These are phyloP conservation scores for Prunus mira DNA, from an alignment of 306 rosid genomes.

Conservation along the genomic window DNA sequence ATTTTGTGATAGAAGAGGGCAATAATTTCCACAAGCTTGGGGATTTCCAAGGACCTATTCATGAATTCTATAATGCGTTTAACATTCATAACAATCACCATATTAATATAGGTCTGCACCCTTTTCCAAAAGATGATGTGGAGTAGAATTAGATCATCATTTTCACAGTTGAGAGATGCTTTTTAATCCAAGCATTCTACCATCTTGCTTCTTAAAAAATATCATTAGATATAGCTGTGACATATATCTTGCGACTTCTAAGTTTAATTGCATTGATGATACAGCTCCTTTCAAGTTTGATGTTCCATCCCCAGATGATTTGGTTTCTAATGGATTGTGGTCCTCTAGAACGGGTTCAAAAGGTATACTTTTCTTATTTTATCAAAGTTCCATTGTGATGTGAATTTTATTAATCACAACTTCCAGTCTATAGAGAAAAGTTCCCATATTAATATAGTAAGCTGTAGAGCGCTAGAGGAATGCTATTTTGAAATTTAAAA, in stretches of 20 bases:
- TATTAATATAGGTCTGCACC: slow-evolving; percentile 71
- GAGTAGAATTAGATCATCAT: slow-evolving; percentile 34
- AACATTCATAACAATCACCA: slow-evolving; percentile 46
- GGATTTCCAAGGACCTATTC: slow-evolving; percentile 66
- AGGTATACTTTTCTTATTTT: slow-evolving; percentile 46
- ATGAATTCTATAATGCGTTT: slow-evolving; percentile 52
- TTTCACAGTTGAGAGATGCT: slow-evolving; percentile 28
- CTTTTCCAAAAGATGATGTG: slow-evolving; percentile 39
- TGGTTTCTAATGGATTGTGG: slow-evolving; percentile 60
- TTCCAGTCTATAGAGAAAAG: not conserved
- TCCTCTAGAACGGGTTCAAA: slow-evolving; percentile 68
- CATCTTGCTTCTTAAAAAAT: slow-evolving; percentile 8
- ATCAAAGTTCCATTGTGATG: not conserved
- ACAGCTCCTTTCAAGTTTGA: slow-evolving; percentile 90
- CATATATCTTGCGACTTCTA: slow-evolving; percentile 24
- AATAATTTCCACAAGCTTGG: slow-evolving; percentile 59
- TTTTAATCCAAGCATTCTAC: slow-evolving; percentile 8
- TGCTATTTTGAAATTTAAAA: not conserved
- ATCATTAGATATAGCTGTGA: not conserved
- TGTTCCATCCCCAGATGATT: slow-evolving; percentile 92
- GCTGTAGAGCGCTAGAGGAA: not conserved
- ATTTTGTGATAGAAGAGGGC: slow-evolving; percentile 52
- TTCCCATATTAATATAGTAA: not conserved
- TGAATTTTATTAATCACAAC: slow-evolving; percentile 7
- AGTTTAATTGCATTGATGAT: slow-evolving; percentile 24